phyloP scores from a whole-genome alignment of 169 alveolate species.

The Cryptosporidium tyzzeri region DNA sequence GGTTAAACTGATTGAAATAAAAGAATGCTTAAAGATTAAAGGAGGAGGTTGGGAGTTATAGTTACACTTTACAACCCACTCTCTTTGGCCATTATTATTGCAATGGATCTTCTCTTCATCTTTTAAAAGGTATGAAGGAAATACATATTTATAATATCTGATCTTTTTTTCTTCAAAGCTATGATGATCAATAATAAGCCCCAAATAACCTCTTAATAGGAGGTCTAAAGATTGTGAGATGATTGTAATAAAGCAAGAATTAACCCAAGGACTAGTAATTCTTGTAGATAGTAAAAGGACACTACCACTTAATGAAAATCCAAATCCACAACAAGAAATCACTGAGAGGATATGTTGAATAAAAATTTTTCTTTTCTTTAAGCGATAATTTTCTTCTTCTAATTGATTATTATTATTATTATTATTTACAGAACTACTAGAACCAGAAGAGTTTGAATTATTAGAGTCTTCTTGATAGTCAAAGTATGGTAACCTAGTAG shows the following conservation, averaged over 20 bases:
- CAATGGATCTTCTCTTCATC: conserved; percentile 68
- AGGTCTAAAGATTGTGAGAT: conserved; percentile 60
- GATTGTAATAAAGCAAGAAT: conserved; percentile 60
- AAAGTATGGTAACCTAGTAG: conserved; percentile 13
- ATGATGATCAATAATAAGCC: conserved; percentile 14
- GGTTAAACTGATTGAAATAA: conserved; percentile 54
- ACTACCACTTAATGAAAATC: conserved; percentile 71
- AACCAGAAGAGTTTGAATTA: not conserved
- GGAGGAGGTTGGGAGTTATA: conserved; percentile 70
- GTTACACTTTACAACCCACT: conserved; percentile 61
- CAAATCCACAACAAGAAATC: conserved; percentile 73
- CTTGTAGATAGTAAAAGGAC: conserved; percentile 55
- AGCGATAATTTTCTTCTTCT: not conserved
- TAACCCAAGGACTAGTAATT: conserved; percentile 75
- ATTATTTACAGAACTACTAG: not conserved
- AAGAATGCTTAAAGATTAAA: conserved; percentile 51
- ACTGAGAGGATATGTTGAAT: conserved; percentile 48
- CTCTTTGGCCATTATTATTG: conserved; percentile 63
- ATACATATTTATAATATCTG: conserved; percentile 59
- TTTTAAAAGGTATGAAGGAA: conserved; percentile 49
- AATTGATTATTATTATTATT: not conserved
- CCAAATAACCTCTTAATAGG: conserved; percentile 63
- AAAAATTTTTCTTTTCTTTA: conserved; percentile 29
- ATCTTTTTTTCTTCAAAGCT: not conserved
- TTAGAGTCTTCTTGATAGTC: not conserved